These are phyloP conservation scores for Salix dunnii DNA, from an alignment of 345 rosid species.

Conservation along the genomic window DNA sequence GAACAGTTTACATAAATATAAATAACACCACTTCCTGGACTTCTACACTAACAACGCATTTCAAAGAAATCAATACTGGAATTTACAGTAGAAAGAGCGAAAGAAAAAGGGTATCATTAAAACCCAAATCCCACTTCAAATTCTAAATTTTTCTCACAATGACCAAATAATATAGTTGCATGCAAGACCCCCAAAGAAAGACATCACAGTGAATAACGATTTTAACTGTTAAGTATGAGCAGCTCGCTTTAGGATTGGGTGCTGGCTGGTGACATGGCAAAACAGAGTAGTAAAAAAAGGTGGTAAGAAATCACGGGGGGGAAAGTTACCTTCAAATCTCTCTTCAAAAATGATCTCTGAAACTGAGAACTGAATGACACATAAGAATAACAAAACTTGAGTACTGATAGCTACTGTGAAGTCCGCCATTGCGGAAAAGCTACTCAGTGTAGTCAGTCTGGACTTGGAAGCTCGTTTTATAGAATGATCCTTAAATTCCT, in stretches of 20 bases:
- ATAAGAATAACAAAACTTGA: neutral
- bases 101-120: neutral
- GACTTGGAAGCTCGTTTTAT: neutral
- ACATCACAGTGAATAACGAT: too few species aligned
- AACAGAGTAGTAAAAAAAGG: neutral
- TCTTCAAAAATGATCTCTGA: conserved; percentile 45
- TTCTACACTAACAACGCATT: neutral
- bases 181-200: too few species aligned
- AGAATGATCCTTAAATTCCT: neutral
- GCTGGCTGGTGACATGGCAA: conserved; percentile 3
- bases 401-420: neutral
- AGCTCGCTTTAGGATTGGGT: too few species aligned
- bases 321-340: conserved; percentile 35
- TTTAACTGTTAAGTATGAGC: too few species aligned
- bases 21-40: neutral
- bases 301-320: neutral
- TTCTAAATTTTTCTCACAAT: neutral
- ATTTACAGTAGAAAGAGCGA: neutral
- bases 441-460: too few species aligned
- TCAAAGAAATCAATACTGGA: neutral
- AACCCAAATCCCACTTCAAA: neutral
- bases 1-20: neutral
- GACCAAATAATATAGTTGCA: neutral
- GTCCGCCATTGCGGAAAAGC: conserved; percentile 7
- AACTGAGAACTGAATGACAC: conserved; percentile 12